phyloP scores from a whole-genome alignment of 2,329 filamentous ascomycete genomes.

The Cladosporium sp. region DNA sequence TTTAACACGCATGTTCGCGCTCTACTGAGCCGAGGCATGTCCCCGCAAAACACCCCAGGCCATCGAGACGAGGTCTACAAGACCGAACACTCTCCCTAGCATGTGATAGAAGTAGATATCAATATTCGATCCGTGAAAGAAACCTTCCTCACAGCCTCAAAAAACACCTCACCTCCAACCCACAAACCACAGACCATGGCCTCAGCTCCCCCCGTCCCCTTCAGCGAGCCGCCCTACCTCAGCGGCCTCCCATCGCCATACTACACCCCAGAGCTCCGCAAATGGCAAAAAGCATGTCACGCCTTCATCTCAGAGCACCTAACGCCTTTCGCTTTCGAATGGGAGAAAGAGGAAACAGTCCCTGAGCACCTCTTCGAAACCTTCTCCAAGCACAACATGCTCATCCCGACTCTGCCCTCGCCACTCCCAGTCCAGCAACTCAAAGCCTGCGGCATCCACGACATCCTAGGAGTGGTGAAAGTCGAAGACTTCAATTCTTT shows the following conservation, averaged over 20 bases:
- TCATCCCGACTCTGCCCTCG: conserved; percentile 68
- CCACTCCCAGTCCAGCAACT: conserved; percentile 69
- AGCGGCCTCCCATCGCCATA: conserved; percentile 70
- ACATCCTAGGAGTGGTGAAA: conserved; percentile 64
- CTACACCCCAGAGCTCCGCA: conserved; percentile 64
- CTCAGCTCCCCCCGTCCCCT: conserved; percentile 53
- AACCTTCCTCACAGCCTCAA: neutral
- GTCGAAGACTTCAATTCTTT: conserved; percentile 75
- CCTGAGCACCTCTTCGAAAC: conserved; percentile 63
- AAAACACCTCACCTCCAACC: neutral
- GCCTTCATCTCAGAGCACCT: conserved; percentile 66
- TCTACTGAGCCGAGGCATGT: neutral
- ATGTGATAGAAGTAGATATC: neutral
- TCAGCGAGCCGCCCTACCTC: conserved; percentile 73
- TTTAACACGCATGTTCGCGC: neutral
- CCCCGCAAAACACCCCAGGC: conserved; percentile 2
- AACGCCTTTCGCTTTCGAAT: conserved; percentile 63
- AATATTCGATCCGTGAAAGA: neutral
- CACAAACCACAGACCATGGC: neutral
- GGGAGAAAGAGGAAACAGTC: conserved; percentile 66
- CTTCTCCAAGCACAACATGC: conserved; percentile 67
- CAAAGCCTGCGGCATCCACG: conserved; percentile 63
- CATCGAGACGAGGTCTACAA: neutral
- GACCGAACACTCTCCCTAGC: neutral
- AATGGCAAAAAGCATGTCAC: conserved; percentile 68